phyloP scores from a whole-genome alignment of 257 asterid species.

The Solanum acaule region DNA sequence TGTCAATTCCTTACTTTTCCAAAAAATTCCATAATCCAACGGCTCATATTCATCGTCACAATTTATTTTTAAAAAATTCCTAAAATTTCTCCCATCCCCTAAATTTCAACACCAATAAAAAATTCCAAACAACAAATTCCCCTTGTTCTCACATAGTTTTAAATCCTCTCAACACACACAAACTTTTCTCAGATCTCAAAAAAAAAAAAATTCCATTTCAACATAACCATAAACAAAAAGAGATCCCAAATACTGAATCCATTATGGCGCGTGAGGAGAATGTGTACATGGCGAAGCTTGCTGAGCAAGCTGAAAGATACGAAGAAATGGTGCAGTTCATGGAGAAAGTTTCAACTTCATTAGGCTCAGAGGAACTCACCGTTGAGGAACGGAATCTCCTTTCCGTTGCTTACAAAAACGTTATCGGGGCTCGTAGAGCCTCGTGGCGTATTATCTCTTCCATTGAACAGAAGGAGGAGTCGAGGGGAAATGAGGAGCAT shows the following conservation, averaged over 20 bases:
- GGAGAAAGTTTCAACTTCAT: conserved; percentile 16
- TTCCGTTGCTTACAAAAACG: conserved; percentile 21
- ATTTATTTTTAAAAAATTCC: background rate
- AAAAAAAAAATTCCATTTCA: background rate
- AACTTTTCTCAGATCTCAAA: background rate
- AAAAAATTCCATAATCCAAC: background rate
- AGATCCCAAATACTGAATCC: conserved; percentile 13
- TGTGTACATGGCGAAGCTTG: conserved; percentile 22
- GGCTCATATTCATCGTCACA: background rate
- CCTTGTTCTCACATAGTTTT: background rate
- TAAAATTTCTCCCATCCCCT: background rate
- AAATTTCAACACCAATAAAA: background rate
- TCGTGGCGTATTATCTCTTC: conserved; percentile 23
- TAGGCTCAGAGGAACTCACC: conserved; percentile 13
- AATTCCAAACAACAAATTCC: background rate
- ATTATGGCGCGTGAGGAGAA: conserved; percentile 26
- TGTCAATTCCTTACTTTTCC: background rate
- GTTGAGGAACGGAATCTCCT: conserved; percentile 20
- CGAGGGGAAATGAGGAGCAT: conserved; percentile 18
- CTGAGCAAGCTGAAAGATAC: conserved; percentile 23
- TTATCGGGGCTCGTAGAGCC: conserved; percentile 22
- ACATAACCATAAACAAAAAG: background rate
- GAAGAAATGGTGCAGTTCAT: conserved; percentile 26
- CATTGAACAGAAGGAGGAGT: conserved; percentile 20
- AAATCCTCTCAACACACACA: background rate